These are phyloP conservation scores for Chaetomiaceae sp. DNA, from an alignment of 2,329 filamentous ascomycete species.

Conservation along the genomic window DNA sequence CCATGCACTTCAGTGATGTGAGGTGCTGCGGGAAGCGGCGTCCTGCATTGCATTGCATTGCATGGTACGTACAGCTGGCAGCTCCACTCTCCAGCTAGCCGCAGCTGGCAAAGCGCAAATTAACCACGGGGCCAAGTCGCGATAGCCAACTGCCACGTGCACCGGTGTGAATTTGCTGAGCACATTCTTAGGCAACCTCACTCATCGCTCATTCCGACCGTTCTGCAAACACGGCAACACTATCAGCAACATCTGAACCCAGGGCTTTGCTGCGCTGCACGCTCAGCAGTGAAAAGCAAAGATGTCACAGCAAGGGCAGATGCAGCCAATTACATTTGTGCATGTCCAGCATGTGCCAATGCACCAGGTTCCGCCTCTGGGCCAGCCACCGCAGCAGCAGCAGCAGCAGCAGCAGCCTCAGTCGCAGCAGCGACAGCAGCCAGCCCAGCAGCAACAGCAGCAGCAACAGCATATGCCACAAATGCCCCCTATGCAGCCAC, in stretches of 20 bases:
- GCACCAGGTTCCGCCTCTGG: neutral
- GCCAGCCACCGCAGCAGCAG: neutral
- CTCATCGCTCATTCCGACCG: no score
- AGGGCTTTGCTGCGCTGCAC: no score
- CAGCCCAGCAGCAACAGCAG: constrained; percentile 12
- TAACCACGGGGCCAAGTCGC: constrained; percentile 3
- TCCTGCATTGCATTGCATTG: no score
- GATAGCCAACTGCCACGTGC: constrained; percentile 15
- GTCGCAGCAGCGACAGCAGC: constrained; percentile 10
- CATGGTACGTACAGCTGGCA: no score
- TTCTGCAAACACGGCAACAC: no score
- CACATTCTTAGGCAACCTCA: constrained; percentile 4
- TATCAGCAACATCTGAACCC: no score
- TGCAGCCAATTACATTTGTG: no score
- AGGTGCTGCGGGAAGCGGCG: no score
- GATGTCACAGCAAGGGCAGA: constrained; percentile 4
- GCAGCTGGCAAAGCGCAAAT: neutral
- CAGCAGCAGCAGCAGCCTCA: neutral
- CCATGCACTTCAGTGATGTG: no score
- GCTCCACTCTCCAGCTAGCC: neutral
- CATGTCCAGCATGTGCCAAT: constrained; percentile 1
- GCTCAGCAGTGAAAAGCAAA: neutral
- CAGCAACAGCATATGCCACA: constrained; percentile 15
- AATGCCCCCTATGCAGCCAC: no score
- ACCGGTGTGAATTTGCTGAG: neutral